Evolutionary conservation across 2,329 filamentous ascomycete species (phyloP).

Genomic region (Ophiobolus disseminans): DNA sequence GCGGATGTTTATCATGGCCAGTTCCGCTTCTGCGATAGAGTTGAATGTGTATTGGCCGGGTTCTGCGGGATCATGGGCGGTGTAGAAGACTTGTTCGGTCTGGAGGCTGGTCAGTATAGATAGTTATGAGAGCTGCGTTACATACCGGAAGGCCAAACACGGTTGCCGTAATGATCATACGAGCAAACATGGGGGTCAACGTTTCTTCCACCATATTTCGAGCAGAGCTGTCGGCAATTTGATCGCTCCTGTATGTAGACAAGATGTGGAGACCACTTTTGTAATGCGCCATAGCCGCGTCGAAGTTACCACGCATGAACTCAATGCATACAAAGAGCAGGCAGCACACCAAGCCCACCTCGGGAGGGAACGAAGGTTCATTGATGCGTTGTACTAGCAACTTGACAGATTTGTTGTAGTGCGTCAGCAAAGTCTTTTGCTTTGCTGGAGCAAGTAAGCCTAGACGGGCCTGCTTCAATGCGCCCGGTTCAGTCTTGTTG

Average conservation of each 20-base stretch:
- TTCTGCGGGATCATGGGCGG: constrained; percentile 10
- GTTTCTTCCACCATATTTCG: constrained; percentile 15
- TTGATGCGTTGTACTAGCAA: constrained; percentile 38
- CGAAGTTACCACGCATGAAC: constrained; percentile 50
- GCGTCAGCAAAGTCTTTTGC: constrained; percentile 36
- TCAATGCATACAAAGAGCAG: constrained; percentile 54
- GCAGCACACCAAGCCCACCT: constrained; percentile 50
- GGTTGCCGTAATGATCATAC: constrained; percentile 17
- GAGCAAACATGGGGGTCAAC: constrained; percentile 22
- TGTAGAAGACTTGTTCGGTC: constrained; percentile 5
- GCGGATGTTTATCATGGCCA: constrained; percentile 1
- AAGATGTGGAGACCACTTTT: constrained; percentile 1
- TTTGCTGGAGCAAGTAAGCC: neutral
- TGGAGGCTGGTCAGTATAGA: constrained; percentile 18
- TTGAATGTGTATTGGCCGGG: constrained; percentile 2
- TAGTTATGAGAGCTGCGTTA: too few species aligned
- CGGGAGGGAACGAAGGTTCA: constrained; percentile 38
- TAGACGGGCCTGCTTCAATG: constrained; percentile 7
- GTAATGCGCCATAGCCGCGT: constrained; percentile 50
- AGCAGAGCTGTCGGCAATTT: neutral
- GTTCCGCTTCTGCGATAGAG: constrained; percentile 15
- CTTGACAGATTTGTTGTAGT: constrained; percentile 49
- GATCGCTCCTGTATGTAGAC: neutral
- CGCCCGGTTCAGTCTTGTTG: constrained; percentile 20
- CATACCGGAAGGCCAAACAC: too few species aligned